Evolutionary conservation across 257 asterid species (phyloP), one percentile per base, ranked within the genome.

Genomic region (Galeopsis tetrahit): DNA sequence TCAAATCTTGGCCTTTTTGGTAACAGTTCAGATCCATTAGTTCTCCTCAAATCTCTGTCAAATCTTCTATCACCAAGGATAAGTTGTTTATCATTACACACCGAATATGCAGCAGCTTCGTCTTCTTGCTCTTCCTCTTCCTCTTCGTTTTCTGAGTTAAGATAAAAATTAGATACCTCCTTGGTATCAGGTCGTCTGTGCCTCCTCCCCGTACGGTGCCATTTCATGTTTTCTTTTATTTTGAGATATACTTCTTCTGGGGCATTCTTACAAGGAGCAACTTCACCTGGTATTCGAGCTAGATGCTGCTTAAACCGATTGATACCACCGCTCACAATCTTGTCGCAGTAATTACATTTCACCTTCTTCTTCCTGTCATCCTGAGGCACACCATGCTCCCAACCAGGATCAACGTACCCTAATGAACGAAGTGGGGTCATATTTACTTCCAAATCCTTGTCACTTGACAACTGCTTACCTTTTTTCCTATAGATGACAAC

Each of bases 371-470:
- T 92, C 87, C 96, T 83, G 69, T 92, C 98, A 79, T 92, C 98
- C 87, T 92, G 98, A 59, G 98, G 87, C 57, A 82, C 87, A 63
- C 98, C 98, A 79, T 89, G 88, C 79, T 92, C 98, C 98, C 98
- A 92, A 71, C 98, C 96, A 69, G 96, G 98, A 80, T 92, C 98
- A 76, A 89, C 89, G 56, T 89, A 89, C 60, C 96, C 98, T 40
- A 89, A 78, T 35, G 97, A 92, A 53, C 96, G 93, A 73, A 89
- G 97, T 49, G 97, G 96, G 51, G 96, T 83, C 81, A 81, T 76
- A 72, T 84, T 83, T 68, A 86, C 84, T 40, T 75, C 89, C 59
- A 88, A 76, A 75, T 87, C 97, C 82, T 78, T 84, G 80, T 91
- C 90, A 64, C 67, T 64, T 17, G 82, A 81, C 81, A 84, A 74